Evolutionary conservation across 352 stramenopile genomes (phyloP).

Genomic region (Phytopythium litorale): DNA sequence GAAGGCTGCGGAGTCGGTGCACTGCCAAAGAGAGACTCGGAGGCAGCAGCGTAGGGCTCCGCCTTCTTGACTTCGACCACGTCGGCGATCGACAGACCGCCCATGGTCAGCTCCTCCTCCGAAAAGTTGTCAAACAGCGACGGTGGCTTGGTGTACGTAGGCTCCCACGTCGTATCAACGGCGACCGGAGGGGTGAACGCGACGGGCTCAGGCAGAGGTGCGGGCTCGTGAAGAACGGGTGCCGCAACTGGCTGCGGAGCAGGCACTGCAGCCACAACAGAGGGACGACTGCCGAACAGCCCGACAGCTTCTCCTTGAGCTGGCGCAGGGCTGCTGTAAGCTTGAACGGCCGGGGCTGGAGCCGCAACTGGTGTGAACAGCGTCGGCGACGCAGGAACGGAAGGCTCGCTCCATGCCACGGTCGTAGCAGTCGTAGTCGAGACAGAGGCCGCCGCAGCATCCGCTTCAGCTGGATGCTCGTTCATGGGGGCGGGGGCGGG

Average conservation of each 20-base stretch:
- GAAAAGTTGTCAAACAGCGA: conserved; percentile 31
- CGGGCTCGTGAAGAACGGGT: background rate
- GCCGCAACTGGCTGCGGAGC: background rate
- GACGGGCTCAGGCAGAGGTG: conserved; percentile 4
- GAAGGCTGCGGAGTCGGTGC: conserved; percentile 3
- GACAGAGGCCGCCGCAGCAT: background rate
- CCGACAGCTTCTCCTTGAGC: background rate
- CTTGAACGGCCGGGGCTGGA: background rate
- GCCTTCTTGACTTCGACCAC: conserved; percentile 14
- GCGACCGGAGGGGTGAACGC: conserved; percentile 6
- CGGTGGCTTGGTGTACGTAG: background rate
- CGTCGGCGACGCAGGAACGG: background rate
- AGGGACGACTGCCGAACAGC: conserved; percentile 2
- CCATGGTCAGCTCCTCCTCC: conserved; percentile 35
- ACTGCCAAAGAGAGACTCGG: conserved; percentile 28
- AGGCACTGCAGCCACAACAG: background rate
- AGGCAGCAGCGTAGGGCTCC: conserved; percentile 12
- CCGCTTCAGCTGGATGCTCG: background rate
- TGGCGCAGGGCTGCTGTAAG: conserved; percentile 1
- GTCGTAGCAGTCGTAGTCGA: background rate
- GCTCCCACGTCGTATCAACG: conserved; percentile 3
- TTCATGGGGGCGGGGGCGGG: background rate
- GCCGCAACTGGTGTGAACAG: background rate
- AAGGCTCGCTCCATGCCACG: background rate
- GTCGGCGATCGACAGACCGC: conserved; percentile 29